A percentile compares a stretch with the other conserved stretches of the same genome.
These are phyloP conservation scores for Ophiocordyceps camponoti-floridani DNA, from an alignment of 2,329 filamentous ascomycete species.

Conservation along the genomic window DNA sequence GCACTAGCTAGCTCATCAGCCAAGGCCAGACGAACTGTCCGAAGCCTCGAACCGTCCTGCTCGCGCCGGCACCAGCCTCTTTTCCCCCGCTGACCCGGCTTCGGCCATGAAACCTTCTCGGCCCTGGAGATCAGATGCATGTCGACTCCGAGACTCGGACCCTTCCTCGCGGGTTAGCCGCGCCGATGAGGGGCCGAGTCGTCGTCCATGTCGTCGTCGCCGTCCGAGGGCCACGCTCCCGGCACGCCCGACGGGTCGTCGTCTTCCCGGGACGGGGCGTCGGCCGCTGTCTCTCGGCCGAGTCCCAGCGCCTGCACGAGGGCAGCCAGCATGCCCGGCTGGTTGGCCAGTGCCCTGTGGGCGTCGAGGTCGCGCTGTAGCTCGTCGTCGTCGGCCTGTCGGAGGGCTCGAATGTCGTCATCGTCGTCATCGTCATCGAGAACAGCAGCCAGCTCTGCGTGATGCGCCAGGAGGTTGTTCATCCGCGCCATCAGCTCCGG, in stretches of 20 bases:
- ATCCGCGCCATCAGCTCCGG: conserved; percentile 11
- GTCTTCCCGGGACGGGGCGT: too few relatives aligned
- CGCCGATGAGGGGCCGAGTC: too few relatives aligned
- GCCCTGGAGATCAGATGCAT: too few relatives aligned
- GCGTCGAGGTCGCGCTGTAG: conserved; percentile 13
- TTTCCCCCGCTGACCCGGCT: too few relatives aligned
- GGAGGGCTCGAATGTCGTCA: conserved; percentile 8
- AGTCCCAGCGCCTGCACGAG: conserved; percentile 11
- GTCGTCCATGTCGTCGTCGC: conserved; percentile 3
- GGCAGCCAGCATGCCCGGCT: conserved; percentile 10
- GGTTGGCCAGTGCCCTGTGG: conserved; percentile 8
- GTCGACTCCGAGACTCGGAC: too few relatives aligned
- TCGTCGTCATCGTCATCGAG: conserved; percentile 6
- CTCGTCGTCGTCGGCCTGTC: conserved; percentile 13
- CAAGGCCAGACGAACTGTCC: too few relatives aligned
- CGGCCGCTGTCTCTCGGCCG: not conserved
- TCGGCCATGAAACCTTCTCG: too few relatives aligned
- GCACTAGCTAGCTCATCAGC: too few relatives aligned
- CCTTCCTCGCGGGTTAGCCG: too few relatives aligned
- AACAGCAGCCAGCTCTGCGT: conserved; percentile 2
- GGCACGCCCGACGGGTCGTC: conserved; percentile 6
- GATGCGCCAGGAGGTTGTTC: conserved; percentile 10
- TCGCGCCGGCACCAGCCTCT: too few relatives aligned
- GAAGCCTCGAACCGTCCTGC: too few relatives aligned
- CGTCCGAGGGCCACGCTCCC: conserved; percentile 17